Evolutionary conservation across 176 grass and related monocot genomes (phyloP), one percentile per base, ranked within the genome.

Genomic region (Themeda triandra): DNA sequence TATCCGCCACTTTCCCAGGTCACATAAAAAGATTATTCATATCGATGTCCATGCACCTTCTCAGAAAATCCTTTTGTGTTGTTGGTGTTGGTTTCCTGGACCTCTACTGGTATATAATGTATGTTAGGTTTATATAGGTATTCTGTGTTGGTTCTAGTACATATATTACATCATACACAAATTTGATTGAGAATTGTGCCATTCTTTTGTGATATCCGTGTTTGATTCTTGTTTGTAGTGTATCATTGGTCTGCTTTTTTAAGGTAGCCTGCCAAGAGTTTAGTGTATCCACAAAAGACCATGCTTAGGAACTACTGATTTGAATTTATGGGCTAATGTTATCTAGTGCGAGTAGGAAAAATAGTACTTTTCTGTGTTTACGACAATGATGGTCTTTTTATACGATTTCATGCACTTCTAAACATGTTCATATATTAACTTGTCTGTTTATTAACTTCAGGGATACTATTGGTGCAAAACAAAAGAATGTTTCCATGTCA

Each of bases 401-500:
- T 37, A 36, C 6, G 62, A 31, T 73, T 42, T 48, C 1, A 28
- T 77, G 31, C 30, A 10, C 21, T 54, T 75, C 33, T 23, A 45
- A 66, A 63, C 1, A 0, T 67, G 28, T 59, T 62, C 25, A 62
- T 13, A 48, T 40, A 40, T 21, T 80, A 44, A 62, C 8, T 18
- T 13, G 23, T 87, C 40, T 45, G 12, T 59, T 74, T 79, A 49
- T n/a, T 59, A 51, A 89, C 90, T 83, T 48, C 84, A 99, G 97
- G 82, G 93, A 92, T 10, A 40, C 65, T 67, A 68, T 71, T 54
- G 86, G 84, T 66, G 45, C 80, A 41, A 87, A 90, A 82, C 87
- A 84, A 77, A 87, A 86, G 69, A 95, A 92, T 44, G 27, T 73
- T 36, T 56, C 78, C 75, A 46, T 78, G 58, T 73, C 87, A 87